Percentiles rank a stretch among this genome's conserved stretches.
These are phyloP conservation scores for Dorcoceras hygrometricum DNA, from an alignment of 257 asterid species.

Conservation along the genomic window DNA sequence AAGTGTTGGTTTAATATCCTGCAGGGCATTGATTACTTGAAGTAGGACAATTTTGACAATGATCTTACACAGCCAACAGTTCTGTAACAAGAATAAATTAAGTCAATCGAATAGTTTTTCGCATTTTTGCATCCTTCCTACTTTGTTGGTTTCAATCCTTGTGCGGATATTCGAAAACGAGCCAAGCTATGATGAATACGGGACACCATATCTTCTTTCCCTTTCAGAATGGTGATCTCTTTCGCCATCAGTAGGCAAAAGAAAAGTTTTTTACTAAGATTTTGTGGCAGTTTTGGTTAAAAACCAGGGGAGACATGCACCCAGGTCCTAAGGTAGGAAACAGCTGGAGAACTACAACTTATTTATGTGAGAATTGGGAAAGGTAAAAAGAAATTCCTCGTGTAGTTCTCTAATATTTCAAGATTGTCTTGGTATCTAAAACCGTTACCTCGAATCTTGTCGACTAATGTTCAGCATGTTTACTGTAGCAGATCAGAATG, in stretches of 20 bases:
- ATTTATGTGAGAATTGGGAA: conserved; percentile 73
- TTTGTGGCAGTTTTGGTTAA: not conserved
- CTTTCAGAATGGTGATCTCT: conserved; percentile 76
- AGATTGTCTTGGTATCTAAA: not conserved
- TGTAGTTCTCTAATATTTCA: not conserved
- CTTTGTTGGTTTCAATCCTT: not conserved
- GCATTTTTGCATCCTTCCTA: not conserved
- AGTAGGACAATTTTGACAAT: conserved; percentile 79
- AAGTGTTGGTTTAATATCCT: not conserved
- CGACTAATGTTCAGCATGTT: conserved; percentile 58
- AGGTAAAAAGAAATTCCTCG: conserved; percentile 37
- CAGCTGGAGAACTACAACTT: conserved; percentile 90
- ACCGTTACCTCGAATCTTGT: not conserved
- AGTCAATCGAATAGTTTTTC: not conserved
- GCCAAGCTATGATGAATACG: conserved; percentile 68
- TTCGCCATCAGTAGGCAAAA: not conserved
- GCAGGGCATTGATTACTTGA: conserved; percentile 90
- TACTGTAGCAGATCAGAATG: conserved; percentile 83
- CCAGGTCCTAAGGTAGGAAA: conserved; percentile 73
- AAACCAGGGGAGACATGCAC: conserved; percentile 85
- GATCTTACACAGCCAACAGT: conserved; percentile 61
- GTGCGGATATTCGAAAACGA: conserved; percentile 76
- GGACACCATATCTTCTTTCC: conserved; percentile 73
- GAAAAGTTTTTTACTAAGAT: not conserved
- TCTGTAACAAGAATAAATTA: conserved; percentile 37